phyloP scores from a whole-genome alignment of 163 green algal genomes.

The Scenedesmus sp. region DNA sequence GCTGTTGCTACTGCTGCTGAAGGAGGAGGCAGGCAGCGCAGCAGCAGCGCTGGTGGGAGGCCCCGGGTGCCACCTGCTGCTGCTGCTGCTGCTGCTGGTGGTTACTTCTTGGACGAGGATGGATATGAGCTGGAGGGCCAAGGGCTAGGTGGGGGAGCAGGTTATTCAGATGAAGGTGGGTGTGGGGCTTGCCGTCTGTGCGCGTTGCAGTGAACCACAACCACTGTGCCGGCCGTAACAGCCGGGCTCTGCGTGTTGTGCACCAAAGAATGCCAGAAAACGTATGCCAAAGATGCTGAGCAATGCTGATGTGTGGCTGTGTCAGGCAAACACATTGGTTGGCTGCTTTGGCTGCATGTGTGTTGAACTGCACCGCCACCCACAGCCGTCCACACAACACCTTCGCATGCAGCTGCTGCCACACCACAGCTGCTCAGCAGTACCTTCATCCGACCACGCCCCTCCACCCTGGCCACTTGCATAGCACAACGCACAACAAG shows the following conservation, averaged over 20 bases:
- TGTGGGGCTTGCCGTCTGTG: background rate
- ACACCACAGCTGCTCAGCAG: too few relatives aligned
- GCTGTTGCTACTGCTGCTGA: background rate
- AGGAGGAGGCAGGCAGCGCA: background rate
- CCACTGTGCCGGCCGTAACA: background rate
- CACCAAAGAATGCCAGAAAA: too few relatives aligned
- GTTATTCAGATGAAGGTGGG: background rate
- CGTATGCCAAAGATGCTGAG: too few relatives aligned
- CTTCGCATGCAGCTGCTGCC: too few relatives aligned
- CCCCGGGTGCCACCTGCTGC: background rate
- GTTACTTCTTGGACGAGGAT: background rate
- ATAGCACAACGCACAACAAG: too few relatives aligned
- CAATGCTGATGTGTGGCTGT: too few relatives aligned
- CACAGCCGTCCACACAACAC: too few relatives aligned
- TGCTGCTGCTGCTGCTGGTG: background rate
- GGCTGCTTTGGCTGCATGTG: too few relatives aligned
- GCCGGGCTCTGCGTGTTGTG: background rate
- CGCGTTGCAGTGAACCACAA: background rate
- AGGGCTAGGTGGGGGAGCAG: background rate
- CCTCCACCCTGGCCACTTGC: too few relatives aligned
- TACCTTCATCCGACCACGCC: too few relatives aligned
- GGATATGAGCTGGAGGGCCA: background rate
- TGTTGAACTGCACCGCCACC: too few relatives aligned
- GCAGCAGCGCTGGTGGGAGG: slow-evolving; percentile 2
- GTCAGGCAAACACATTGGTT: too few relatives aligned